Conservation (phyloP, 1,284 basidiomycete genomes). For the Rhodotorula mucilaginosa region DNA sequence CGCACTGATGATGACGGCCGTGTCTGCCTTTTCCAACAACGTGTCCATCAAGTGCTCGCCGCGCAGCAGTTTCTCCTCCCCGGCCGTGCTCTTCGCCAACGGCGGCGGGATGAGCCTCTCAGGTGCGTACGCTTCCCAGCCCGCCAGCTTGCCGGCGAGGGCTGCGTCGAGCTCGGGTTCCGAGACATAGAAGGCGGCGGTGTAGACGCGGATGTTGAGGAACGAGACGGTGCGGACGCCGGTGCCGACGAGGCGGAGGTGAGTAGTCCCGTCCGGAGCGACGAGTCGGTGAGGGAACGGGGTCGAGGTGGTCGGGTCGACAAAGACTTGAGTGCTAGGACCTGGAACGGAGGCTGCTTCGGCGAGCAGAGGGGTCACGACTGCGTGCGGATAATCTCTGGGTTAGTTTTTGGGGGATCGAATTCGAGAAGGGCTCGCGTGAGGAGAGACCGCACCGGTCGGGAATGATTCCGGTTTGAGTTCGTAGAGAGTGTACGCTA, state of each 20-base stretch:
- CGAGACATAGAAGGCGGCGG: slow-evolving; percentile 80
- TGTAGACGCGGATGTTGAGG: slow-evolving; percentile 76
- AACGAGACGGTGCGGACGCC: slow-evolving; percentile 82
- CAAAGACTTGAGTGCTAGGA: background rate
- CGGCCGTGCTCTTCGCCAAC: background rate
- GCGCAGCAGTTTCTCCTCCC: background rate
- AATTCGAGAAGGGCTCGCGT: too few species aligned
- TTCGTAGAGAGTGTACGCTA: slow-evolving; percentile 1
- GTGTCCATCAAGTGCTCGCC: slow-evolving; percentile 31
- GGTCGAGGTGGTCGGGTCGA: slow-evolving; percentile 49
- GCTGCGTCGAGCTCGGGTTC: slow-evolving; percentile 47
- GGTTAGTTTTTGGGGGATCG: background rate
- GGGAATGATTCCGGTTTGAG: slow-evolving; percentile 17
- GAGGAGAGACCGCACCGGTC: slow-evolving; percentile 1
- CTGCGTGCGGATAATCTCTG: background rate
- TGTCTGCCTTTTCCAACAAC: slow-evolving; percentile 33
- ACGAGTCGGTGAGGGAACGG: slow-evolving; percentile 45
- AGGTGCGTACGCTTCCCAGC: slow-evolving; percentile 29
- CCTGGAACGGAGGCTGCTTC: slow-evolving; percentile 10
- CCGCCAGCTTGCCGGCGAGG: slow-evolving; percentile 5
- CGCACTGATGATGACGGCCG: slow-evolving; percentile 36
- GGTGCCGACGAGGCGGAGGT: slow-evolving; percentile 68
- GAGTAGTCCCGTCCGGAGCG: slow-evolving; percentile 35
- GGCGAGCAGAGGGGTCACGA: slow-evolving; percentile 10
- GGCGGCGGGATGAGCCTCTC: slow-evolving; percentile 22